A percentile compares a stretch with the other conserved stretches of the same genome.
Conservation (phyloP, 208 protist species). For the Crithidia brevicula region DNA sequence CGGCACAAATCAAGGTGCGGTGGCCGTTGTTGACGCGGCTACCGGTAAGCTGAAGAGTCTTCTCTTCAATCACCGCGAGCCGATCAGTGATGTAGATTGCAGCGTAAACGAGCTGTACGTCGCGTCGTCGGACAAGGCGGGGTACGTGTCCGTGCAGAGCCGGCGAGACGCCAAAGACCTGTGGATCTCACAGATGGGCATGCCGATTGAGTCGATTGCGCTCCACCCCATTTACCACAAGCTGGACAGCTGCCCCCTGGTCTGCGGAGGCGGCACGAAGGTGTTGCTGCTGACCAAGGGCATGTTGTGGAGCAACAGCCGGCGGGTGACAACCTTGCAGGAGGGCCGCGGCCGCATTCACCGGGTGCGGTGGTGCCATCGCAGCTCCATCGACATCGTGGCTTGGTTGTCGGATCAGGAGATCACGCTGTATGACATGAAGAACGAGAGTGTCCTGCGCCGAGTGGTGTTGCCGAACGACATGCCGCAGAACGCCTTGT, state of each 20-base stretch:
- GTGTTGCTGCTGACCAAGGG: constrained; percentile 51
- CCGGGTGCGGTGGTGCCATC: constrained; percentile 61
- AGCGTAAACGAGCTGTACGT: constrained; percentile 49
- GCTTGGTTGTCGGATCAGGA: constrained; percentile 71
- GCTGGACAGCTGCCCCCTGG: constrained; percentile 52
- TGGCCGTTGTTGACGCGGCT: constrained; percentile 46
- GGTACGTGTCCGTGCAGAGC: constrained; percentile 50
- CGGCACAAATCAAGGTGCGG: constrained; percentile 76
- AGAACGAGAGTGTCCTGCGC: constrained; percentile 34
- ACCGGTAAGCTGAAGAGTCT: constrained; percentile 32
- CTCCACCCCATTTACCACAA: constrained; percentile 61
- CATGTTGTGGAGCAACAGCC: constrained; percentile 50
- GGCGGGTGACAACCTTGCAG: constrained; percentile 51
- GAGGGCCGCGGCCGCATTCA: constrained; percentile 57
- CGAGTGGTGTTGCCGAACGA: constrained; percentile 17
- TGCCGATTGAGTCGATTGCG: constrained; percentile 51
- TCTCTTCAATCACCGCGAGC: constrained; percentile 38
- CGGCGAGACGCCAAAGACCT: constrained; percentile 35
- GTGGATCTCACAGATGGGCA: constrained; percentile 52
- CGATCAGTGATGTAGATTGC: constrained; percentile 73
- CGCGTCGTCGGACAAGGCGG: constrained; percentile 58
- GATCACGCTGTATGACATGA: constrained; percentile 60
- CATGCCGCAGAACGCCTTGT: constrained; percentile 42
- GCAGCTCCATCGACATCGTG: constrained; percentile 38
- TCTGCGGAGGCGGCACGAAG: constrained; percentile 48